These are phyloP conservation scores for Tolypocladium cylindrosporum DNA, from an alignment of 2,329 filamentous ascomycete species.

Conservation along the genomic window DNA sequence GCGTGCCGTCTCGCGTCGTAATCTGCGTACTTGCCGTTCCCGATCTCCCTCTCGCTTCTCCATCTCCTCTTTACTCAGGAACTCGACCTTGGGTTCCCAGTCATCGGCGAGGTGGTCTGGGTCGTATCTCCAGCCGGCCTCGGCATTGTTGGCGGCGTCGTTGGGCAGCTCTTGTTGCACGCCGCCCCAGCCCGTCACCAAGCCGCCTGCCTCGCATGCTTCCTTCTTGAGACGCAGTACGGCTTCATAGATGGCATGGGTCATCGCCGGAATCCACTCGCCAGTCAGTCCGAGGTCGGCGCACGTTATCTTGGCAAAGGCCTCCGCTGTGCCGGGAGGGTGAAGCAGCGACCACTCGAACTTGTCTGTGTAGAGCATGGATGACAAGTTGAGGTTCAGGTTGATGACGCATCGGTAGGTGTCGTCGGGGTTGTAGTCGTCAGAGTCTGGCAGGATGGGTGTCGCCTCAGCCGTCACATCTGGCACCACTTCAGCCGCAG, in stretches of 20 bases:
- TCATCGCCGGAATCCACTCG: conserved; percentile 91
- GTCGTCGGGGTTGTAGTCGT: conserved; percentile 81
- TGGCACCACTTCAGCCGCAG: conserved; percentile 56
- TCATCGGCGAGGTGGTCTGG: conserved; percentile 77
- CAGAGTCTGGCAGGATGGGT: conserved; percentile 49
- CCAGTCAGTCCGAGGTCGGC: conserved; percentile 80
- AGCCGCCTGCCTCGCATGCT: conserved; percentile 80
- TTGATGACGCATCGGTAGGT: conserved; percentile 89
- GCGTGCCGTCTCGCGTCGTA: conserved; percentile 82
- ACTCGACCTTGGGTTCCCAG: conserved; percentile 76
- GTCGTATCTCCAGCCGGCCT: conserved; percentile 92
- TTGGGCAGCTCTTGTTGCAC: conserved; percentile 65
- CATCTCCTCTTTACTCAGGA: conserved; percentile 87
- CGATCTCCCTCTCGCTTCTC: conserved; percentile 93
- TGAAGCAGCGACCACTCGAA: conserved; percentile 97
- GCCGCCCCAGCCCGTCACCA: conserved; percentile 64
- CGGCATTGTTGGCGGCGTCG: conserved; percentile 69
- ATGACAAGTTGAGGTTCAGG: conserved; percentile 83
- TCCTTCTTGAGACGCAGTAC: conserved; percentile 91
- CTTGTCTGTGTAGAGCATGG: conserved; percentile 88
- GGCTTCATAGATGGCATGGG: conserved; percentile 94
- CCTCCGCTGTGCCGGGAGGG: conserved; percentile 81
- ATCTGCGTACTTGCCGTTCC: conserved; percentile 77
- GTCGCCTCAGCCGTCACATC: conserved; percentile 63
- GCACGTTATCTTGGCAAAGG: conserved; percentile 86